phyloP scores from a whole-genome alignment of 345 rosid genomes.

The rapeseed (Brassica napus) region DNA sequence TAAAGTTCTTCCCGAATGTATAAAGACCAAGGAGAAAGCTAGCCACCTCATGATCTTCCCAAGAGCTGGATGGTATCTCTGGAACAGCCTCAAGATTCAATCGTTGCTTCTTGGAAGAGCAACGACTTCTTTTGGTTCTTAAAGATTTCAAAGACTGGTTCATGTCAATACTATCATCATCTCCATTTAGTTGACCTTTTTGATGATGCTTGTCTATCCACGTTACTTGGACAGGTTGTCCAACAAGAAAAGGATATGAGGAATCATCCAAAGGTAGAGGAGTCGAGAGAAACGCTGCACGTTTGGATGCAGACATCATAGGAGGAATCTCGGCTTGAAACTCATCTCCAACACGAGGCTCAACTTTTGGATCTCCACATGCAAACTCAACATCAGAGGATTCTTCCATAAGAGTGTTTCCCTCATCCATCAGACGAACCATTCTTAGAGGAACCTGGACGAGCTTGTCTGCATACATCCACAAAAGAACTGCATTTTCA shows the following conservation, averaged over 20 bases:
- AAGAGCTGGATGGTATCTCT: slow-evolving; percentile 31
- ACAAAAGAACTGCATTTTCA: slow-evolving; percentile 6
- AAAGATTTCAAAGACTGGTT: slow-evolving; percentile 43
- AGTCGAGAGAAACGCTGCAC: slow-evolving; percentile 40
- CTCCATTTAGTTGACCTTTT: slow-evolving; percentile 23
- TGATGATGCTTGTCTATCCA: slow-evolving; percentile 42
- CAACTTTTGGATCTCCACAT: slow-evolving; percentile 52
- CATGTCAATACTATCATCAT: slow-evolving; percentile 34
- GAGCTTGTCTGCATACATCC: slow-evolving; percentile 27
- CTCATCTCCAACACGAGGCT: slow-evolving; percentile 64
- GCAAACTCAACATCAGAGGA: slow-evolving; percentile 36
- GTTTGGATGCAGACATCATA: slow-evolving; percentile 51
- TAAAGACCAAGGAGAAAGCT: slow-evolving; percentile 62
- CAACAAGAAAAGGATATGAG: slow-evolving; percentile 50
- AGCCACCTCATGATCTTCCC: slow-evolving; percentile 54
- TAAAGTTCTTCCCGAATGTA: slow-evolving; percentile 59
- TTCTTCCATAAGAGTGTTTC: slow-evolving; percentile 36
- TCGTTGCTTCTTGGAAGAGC: slow-evolving; percentile 43
- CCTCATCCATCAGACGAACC: neutral
- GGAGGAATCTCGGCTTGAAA: slow-evolving; percentile 68
- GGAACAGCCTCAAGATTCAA: slow-evolving; percentile 44
- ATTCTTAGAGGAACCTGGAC: neutral
- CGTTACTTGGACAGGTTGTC: slow-evolving; percentile 53
- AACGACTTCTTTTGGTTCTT: slow-evolving; percentile 40
- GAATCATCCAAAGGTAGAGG: slow-evolving; percentile 46